Base-by-base conservation (phyloP, 1,284 basidiomycete species). In the Ganoderma lingzhi region DNA sequence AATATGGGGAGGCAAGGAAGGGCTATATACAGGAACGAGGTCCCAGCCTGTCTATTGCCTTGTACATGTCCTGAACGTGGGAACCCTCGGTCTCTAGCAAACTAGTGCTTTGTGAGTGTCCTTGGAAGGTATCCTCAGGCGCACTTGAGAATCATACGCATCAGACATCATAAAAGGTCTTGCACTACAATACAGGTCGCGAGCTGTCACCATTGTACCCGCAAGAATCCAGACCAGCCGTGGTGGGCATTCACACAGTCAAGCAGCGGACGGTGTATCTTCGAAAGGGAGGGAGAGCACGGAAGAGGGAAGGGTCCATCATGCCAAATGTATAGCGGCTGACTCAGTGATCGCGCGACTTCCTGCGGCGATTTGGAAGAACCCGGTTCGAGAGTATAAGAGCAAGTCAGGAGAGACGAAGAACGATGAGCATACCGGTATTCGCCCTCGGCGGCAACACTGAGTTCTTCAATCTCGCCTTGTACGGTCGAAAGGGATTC, bases 381-480 rank as follows among this genome's bases (percentile, higher is more conserved):
- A 73, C 73, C 32, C 28, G 66, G 42, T 28, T 45, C 2, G 35
- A 51, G 37, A 19, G 30, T 59, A 48, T 44, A 64, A 51, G 59
- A 48, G 28, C 30, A 48, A 45, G 60, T 63, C 42, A 35, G 30
- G 35, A 44, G 48, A 56, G n/a, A 37, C 30, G 35, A 61, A 55
- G 37, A 64, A 70, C 5, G 62, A 53, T 58, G 9, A 66, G 32
- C 75, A 77, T 74, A 94, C 90, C 96, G 92, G 84, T 96, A 98
- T 79, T 96, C 95, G 70, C 92, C 93, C 84, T 97, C 96, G 1
- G 96, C 95, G 32, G 93, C 93, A 19, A 95, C 92, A 65, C 91
- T 93, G 70, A 97, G 86, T 77, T 97, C 95, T 74, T 97, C 95
- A 67, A 98, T 92, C 79, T 97, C 94, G 65, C 93, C 93, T 80